Evolutionary conservation across 2,329 filamentous ascomycete genomes (phyloP).

Genomic region (Bertia moriformis): DNA sequence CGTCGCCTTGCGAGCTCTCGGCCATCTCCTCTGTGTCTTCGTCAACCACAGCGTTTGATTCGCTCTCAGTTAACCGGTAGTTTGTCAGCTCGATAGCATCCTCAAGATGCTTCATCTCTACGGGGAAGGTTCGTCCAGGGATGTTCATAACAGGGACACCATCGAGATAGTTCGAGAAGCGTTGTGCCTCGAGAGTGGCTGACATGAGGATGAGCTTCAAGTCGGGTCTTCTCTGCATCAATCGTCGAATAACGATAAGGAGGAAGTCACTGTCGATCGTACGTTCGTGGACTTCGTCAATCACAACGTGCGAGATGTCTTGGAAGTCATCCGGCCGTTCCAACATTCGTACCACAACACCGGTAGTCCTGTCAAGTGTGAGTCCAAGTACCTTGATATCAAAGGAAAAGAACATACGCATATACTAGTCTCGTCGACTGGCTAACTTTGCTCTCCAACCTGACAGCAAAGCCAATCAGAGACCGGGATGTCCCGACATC

Average conservation of each 20-base stretch:
- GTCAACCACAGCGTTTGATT: slow-evolving; percentile 30
- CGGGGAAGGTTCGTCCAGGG: slow-evolving; percentile 84
- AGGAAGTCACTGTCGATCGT: slow-evolving; percentile 95
- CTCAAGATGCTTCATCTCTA: slow-evolving; percentile 75
- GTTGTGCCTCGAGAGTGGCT: slow-evolving; percentile 82
- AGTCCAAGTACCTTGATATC: too few relatives aligned
- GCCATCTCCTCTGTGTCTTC: slow-evolving; percentile 50
- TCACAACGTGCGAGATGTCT: slow-evolving; percentile 81
- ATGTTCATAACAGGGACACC: slow-evolving; percentile 78
- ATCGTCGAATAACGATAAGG: slow-evolving; percentile 74
- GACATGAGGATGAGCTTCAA: slow-evolving; percentile 95
- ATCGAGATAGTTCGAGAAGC: slow-evolving; percentile 77
- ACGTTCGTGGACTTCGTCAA: slow-evolving; percentile 96
- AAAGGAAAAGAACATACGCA: slow-evolving; percentile 36
- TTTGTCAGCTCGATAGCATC: slow-evolving; percentile 82
- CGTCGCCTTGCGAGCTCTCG: slow-evolving; percentile 31
- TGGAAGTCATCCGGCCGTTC: slow-evolving; percentile 74
- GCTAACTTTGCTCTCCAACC: slow-evolving; percentile 75
- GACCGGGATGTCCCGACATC: slow-evolving; percentile 74
- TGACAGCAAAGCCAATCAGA: slow-evolving; percentile 84
- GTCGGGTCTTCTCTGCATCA: slow-evolving; percentile 63
- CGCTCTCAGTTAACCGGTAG: slow-evolving; percentile 35
- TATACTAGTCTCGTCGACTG: slow-evolving; percentile 75
- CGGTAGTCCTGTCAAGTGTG: slow-evolving; percentile 34
- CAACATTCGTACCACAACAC: slow-evolving; percentile 96